These are phyloP conservation scores for Sporothrix humicola DNA, from an alignment of 2,329 filamentous ascomycete genomes.

Conservation along the genomic window DNA sequence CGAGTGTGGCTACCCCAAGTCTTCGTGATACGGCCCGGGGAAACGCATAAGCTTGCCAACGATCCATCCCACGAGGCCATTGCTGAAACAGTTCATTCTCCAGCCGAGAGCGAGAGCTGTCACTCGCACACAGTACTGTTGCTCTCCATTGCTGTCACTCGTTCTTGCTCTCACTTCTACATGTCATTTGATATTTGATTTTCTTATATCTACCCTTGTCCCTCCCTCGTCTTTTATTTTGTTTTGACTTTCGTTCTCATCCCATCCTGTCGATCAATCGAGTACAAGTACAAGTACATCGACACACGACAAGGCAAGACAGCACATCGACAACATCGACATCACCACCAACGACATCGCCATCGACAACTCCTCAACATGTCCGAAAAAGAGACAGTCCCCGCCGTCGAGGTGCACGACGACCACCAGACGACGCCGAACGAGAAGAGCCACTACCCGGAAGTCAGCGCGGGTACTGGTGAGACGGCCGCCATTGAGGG, in stretches of 20 bases:
- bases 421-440: not conserved
- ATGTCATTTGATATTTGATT: not conserved
- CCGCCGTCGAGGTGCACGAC: not conserved
- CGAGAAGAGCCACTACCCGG: constrained; percentile 29
- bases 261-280: not conserved
- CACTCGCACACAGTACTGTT: not conserved
- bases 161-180: not conserved
- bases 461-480: constrained; percentile 26
- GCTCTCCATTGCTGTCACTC: not conserved
- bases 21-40: constrained; percentile 4
- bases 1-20: not conserved
- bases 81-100: constrained; percentile 4
- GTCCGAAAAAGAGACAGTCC: not conserved
- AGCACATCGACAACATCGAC: not conserved
- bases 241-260: not conserved
- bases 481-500: constrained; percentile 24
- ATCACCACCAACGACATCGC: not conserved
- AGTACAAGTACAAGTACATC: not conserved
- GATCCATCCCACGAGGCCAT: not conserved
- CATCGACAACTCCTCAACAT: not conserved
- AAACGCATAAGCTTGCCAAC: not conserved
- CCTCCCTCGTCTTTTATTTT: not conserved
- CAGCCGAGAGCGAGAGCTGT: constrained; percentile 2
- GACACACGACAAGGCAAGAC: not conserved
- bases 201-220: constrained; percentile 4